A percentile compares a stretch with the other conserved stretches of the same genome.
Evolutionary conservation across 2,329 filamentous ascomycete species (phyloP).

Genomic region (Talaromyces amestolkiae): DNA sequence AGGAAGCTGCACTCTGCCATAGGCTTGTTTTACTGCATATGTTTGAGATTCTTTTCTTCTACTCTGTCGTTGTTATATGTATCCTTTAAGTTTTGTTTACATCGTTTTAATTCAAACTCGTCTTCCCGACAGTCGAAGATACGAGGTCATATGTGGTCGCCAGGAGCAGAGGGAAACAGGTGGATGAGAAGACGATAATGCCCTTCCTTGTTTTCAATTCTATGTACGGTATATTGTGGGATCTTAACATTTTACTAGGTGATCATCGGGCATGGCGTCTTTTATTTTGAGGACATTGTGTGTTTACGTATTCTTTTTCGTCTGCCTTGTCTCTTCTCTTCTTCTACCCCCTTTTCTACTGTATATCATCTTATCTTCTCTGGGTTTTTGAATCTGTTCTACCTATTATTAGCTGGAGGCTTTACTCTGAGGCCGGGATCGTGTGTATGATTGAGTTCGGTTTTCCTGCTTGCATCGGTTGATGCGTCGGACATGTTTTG

Average conservation of each 20-base stretch:
- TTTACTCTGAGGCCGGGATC: not conserved
- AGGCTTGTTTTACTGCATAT: slow-evolving; percentile 14
- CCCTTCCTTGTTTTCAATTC: not conserved
- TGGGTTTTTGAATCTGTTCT: not conserved
- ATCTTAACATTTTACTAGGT: slow-evolving; percentile 14
- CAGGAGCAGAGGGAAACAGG: slow-evolving; percentile 17
- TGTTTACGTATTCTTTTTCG: not conserved
- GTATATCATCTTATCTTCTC: not conserved
- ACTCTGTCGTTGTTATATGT: slow-evolving; percentile 17
- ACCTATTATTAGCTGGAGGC: not conserved
- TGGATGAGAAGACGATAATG: not conserved
- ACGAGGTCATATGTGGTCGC: not conserved
- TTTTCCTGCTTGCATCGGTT: not conserved
- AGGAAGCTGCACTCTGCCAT: not conserved
- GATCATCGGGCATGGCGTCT: slow-evolving; percentile 17
- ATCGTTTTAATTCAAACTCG: not conserved
- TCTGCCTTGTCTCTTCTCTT: not conserved
- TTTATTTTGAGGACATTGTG: slow-evolving; percentile 8
- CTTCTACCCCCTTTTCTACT: not conserved
- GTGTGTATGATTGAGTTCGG: not conserved
- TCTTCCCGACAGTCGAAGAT: not conserved
- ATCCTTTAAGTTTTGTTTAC: not conserved
- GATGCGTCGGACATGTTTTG: not conserved
- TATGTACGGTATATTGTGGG: slow-evolving; percentile 14
- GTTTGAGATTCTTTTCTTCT: slow-evolving; percentile 5